Conservation (phyloP, 768 basidiomycete species). For the Suillus plorans region DNA sequence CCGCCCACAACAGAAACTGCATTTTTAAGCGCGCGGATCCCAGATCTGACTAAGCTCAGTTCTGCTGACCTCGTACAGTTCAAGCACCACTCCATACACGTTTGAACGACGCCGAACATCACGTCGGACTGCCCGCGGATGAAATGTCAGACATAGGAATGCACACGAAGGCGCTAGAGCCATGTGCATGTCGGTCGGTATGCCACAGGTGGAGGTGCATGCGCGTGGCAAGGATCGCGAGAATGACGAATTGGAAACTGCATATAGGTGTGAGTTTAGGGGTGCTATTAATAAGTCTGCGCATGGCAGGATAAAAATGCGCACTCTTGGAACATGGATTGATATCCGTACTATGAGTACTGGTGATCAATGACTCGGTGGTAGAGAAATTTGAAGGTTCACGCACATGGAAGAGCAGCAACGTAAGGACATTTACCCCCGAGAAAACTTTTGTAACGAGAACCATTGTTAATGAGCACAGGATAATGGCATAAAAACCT, state of each 20-base stretch:
- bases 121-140: background rate
- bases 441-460: background rate
- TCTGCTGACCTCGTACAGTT: background rate
- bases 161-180: background rate
- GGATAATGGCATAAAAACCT: no score
- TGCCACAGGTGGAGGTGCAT: background rate
- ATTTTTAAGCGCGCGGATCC: background rate
- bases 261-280: background rate
- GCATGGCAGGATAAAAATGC: background rate
- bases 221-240: background rate
- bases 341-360: background rate
- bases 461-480: background rate
- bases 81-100: background rate
- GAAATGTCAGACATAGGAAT: background rate
- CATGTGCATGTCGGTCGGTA: background rate
- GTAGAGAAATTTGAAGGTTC: background rate
- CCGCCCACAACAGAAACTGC: background rate
- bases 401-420: background rate
- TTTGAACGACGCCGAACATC: background rate
- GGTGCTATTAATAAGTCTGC: background rate
- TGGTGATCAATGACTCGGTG: no score
- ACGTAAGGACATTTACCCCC: background rate
- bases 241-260: background rate
- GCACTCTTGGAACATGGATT: slow-evolving; percentile 1
- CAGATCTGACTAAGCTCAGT: no score